Percentiles rank a stretch among this genome's conserved stretches.
phyloP scores from a whole-genome alignment of 2,329 filamentous ascomycete species.

The Ceratocystis variospora region DNA sequence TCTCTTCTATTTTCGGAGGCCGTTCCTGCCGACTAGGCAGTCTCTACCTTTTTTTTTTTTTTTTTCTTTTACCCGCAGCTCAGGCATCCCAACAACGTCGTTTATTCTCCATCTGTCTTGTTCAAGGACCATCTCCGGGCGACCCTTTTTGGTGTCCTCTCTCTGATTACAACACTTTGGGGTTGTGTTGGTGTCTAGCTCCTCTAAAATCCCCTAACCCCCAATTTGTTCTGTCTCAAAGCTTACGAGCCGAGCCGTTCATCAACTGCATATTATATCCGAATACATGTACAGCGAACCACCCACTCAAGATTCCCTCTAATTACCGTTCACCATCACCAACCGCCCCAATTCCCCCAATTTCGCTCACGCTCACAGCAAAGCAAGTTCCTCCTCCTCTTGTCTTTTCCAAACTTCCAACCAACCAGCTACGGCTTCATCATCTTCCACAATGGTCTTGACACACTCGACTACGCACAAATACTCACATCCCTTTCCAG shows the following conservation, averaged over 20 bases:
- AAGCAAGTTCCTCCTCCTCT: not conserved
- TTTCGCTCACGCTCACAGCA: no score
- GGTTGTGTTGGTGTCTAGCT: not conserved
- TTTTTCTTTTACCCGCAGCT: not conserved
- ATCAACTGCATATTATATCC: not conserved
- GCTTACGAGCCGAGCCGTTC: not conserved
- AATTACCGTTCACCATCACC: no score
- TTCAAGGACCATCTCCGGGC: not conserved
- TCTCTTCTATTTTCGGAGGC: not conserved
- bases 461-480: constrained; percentile 53
- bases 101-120: not conserved
- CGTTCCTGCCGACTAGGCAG: not conserved
- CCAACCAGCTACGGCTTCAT: not conserved
- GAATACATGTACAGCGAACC: not conserved
- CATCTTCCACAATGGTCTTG: constrained; percentile 41
- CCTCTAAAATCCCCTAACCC: not conserved
- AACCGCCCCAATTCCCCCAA: not conserved
- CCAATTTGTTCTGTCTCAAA: not conserved
- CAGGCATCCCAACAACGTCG: not conserved
- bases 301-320: not conserved
- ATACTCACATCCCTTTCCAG: constrained; percentile 70
- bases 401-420: not conserved
- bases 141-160: not conserved
- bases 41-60: not conserved
- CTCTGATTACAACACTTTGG: not conserved